Evolutionary conservation across 2,329 filamentous ascomycete species (phyloP).

Genomic region (Teratosphaeria epicoccoides): DNA sequence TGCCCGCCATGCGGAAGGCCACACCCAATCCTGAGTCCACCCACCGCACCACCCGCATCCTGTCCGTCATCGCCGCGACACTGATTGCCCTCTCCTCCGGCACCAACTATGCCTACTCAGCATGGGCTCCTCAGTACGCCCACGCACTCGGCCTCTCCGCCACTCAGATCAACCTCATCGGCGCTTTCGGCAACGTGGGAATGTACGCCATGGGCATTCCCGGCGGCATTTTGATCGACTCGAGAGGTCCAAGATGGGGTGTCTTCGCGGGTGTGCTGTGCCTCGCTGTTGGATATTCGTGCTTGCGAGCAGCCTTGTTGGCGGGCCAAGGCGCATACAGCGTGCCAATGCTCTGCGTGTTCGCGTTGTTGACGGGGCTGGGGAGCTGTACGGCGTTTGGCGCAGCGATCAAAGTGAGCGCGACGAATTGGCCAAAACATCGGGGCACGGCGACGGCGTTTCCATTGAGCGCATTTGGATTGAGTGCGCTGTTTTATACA

Average conservation of each 20-base stretch:
- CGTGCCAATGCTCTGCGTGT: slow-evolving; percentile 59
- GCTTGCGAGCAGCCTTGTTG: slow-evolving; percentile 69
- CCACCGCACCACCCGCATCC: slow-evolving; percentile 55
- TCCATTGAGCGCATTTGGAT: slow-evolving; percentile 80
- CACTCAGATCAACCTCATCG: slow-evolving; percentile 85
- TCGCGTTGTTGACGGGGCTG: slow-evolving; percentile 73
- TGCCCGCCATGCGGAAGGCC: slow-evolving; percentile 1
- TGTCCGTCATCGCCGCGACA: slow-evolving; percentile 79
- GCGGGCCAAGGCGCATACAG: slow-evolving; percentile 49
- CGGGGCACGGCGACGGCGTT: slow-evolving; percentile 91
- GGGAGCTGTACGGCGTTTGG: slow-evolving; percentile 88
- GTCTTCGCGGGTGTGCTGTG: slow-evolving; percentile 63
- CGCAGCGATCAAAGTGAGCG: slow-evolving; percentile 72
- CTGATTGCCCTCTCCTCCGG: slow-evolving; percentile 79
- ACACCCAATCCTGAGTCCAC: slow-evolving; percentile 30
- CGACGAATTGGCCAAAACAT: slow-evolving; percentile 82
- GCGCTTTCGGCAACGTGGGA: slow-evolving; percentile 70
- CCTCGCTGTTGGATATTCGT: slow-evolving; percentile 73
- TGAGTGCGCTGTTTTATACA: slow-evolving; percentile 96
- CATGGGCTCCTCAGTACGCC: slow-evolving; percentile 94
- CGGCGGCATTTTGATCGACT: slow-evolving; percentile 77
- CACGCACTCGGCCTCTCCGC: slow-evolving; percentile 75
- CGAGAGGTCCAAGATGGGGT: slow-evolving; percentile 66
- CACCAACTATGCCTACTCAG: slow-evolving; percentile 96
- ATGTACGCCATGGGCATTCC: slow-evolving; percentile 92